A percentile compares a stretch with the other conserved stretches of the same genome.
Conservation (phyloP, 2,329 filamentous ascomycete species). For the Chaetothyriales sp. region DNA sequence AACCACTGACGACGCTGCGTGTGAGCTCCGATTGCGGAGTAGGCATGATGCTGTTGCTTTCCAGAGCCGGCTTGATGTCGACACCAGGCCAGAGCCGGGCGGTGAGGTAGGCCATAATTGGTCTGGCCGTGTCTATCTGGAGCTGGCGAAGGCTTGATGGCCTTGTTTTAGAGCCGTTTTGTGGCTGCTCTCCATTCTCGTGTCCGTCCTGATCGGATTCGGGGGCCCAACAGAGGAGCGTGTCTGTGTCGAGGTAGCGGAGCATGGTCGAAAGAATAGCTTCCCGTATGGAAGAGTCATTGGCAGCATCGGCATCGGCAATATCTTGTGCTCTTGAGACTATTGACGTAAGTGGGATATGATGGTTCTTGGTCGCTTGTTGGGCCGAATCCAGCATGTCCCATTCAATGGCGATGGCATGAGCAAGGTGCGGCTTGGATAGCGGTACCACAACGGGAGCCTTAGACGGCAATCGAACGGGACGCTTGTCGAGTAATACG, state of each 20-base stretch:
- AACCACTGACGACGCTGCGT: constrained; percentile 59
- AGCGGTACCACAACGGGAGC: constrained; percentile 60
- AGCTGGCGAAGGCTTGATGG: constrained; percentile 50
- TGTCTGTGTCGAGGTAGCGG: constrained; percentile 83
- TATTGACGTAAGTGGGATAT: constrained; percentile 80
- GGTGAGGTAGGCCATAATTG: constrained; percentile 57
- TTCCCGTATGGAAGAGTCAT: constrained; percentile 40
- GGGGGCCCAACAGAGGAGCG: constrained; percentile 76
- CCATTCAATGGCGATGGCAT: constrained; percentile 85
- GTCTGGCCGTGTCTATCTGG: constrained; percentile 54
- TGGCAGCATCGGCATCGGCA: constrained; percentile 45
- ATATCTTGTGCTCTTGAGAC: constrained; percentile 74
- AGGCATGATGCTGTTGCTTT: constrained; percentile 60
- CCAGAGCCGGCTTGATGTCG: constrained; percentile 65
- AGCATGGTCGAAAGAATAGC: constrained; percentile 55
- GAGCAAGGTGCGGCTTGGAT: constrained; percentile 65
- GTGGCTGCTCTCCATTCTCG: constrained; percentile 28
- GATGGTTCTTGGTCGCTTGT: constrained; percentile 70
- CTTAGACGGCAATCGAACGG: constrained; percentile 59
- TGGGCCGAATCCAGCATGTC: constrained; percentile 66
- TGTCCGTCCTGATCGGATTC: constrained; percentile 18
- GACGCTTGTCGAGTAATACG: constrained; percentile 61
- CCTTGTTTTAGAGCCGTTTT: constrained; percentile 32
- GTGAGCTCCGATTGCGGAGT: constrained; percentile 57
- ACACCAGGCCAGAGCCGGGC: constrained; percentile 70